Evolutionary conservation across 805 yeast genomes (phyloP).

Genomic region (Teunomyces gatunensis): DNA sequence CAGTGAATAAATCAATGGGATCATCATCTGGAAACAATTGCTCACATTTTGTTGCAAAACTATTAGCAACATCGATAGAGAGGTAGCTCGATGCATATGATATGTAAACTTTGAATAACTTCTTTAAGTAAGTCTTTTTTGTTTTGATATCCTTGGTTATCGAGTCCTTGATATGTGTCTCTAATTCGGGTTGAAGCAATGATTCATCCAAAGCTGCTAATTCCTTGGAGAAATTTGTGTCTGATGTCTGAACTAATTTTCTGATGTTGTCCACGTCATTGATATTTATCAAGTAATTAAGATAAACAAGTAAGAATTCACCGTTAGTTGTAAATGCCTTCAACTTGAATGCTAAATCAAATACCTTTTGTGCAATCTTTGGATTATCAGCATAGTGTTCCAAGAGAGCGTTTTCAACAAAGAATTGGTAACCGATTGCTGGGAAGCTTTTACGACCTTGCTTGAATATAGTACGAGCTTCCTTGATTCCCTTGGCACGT

Average conservation of each 20-base stretch:
- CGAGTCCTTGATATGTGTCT: slow-evolving; percentile 44
- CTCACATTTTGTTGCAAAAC: slow-evolving; percentile 64
- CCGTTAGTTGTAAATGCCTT: slow-evolving; percentile 54
- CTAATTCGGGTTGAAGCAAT: slow-evolving; percentile 30
- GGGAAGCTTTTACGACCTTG: slow-evolving; percentile 59
- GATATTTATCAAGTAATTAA: slow-evolving; percentile 65
- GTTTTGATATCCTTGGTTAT: slow-evolving; percentile 17
- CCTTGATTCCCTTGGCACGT: slow-evolving; percentile 63
- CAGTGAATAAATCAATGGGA: slow-evolving; percentile 33
- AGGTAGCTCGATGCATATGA: slow-evolving; percentile 69
- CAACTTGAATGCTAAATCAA: slow-evolving; percentile 64
- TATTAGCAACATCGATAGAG: slow-evolving; percentile 62
- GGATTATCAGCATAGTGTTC: slow-evolving; percentile 69
- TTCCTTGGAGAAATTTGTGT: slow-evolving; percentile 49
- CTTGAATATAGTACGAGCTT: slow-evolving; percentile 70
- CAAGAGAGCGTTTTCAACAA: slow-evolving; percentile 75
- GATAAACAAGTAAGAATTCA: slow-evolving; percentile 62
- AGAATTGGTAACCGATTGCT: slow-evolving; percentile 71
- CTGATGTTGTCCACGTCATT: slow-evolving; percentile 75
- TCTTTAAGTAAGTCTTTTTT: slow-evolving; percentile 26
- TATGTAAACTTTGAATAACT: slow-evolving; percentile 48
- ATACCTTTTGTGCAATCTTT: slow-evolving; percentile 69
- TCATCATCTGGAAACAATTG: slow-evolving; percentile 64
- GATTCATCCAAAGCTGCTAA: slow-evolving; percentile 22
- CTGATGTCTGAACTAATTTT: slow-evolving; percentile 76